Base-by-base conservation (phyloP, 768 basidiomycete species). In the Hygrophoropsis aurantiaca region DNA sequence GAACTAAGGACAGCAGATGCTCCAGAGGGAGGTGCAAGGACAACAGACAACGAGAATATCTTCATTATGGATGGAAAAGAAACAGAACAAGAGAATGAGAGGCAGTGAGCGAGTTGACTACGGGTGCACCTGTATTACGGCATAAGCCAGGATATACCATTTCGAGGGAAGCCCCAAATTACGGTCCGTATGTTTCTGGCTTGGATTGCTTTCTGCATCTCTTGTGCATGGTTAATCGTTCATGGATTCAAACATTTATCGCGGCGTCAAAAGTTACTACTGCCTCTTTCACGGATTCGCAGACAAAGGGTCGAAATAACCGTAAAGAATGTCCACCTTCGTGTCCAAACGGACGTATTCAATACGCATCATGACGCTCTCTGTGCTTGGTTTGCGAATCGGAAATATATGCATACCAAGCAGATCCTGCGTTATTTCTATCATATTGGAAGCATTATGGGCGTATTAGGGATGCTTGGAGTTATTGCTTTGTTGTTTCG, bases 41-140 rank as follows among this genome's bases (percentile, higher is more conserved):
- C 62, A 27, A 97, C 68, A 20, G 90, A 82, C 52, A 95, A 78
- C 7, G 87, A 83, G 63, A 78, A 94, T 57, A 97, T 77, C 81
- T 94, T 97, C 91, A 95, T 94, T 46, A 43, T 72, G 51, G 25
- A 41, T 52, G 25, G 21, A 30, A 38, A 40, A 49, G 33, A 46
- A 13, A 13, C 6, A 30, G 27, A 30, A 30, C 27, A 30, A 30
- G 27, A 30, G 27, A 30, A 13, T 13, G 27, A 13, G 27, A 30
- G 27, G 27, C 27, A 30, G 27, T 30, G 27, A 30, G 13, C 27
- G 27, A 13, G 13, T 30, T 13, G 27, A 7, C 6, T 6, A 13
- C 27, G 27, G 6, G 27, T 30, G 27, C 13, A 30, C 27, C n/a
- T n/a, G n/a, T n/a, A n/a, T n/a, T n/a, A n/a, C n/a, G n/a, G n/a